Evolutionary conservation across 805 yeast species (phyloP), one percentile per base, ranked within the genome.

Genomic region (Candida hungchunana): DNA sequence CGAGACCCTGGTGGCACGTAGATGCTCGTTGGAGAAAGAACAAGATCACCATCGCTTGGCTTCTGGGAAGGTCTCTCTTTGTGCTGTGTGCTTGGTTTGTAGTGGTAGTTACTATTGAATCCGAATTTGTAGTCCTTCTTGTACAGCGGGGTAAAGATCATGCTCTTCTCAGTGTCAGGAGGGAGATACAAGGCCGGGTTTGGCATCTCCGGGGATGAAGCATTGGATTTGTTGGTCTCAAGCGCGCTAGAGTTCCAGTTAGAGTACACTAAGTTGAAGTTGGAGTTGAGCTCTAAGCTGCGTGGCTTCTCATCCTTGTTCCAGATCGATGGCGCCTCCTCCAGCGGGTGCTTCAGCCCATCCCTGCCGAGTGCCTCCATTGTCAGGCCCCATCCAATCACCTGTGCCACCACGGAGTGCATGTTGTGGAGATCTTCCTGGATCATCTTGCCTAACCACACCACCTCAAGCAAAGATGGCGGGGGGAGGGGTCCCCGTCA

Each of bases 1-100:
- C 52, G 52, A 4, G 68, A 60, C 7, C 49, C 52, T 2, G 44
- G 48, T 7, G 66, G 66, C 1, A 62, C 49, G 18, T 36, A 38
- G 8, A 51, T 21, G 16, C 40, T 31, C 13, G 30, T 37, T 4
- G 51, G 47, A 4, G 48, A 40, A 9, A 44, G 33, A 2, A 42
- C 36, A 17, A 43, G 40, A 19, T 43, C 44, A 3, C 25, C 24
- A 24, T 22, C 18, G n/a, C n/a, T n/a, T n/a, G n/a, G n/a, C n/a
- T n/a, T n/a, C n/a, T n/a, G n/a, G 18, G 34, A n/a, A 4, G 20
- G 14, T 27, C 7, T 26, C 29, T 31, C 23, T 14, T 24, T 24
- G 29, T 31, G 20, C 5, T 4, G 23, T 12, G 7, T 7, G 18
- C n/a, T 17, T 22, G 26, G 20, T 20, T 27, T n/a, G 24, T 24